Evolutionary conservation across 768 basidiomycete genomes (phyloP).

Genomic region (Phylloporus sp.): DNA sequence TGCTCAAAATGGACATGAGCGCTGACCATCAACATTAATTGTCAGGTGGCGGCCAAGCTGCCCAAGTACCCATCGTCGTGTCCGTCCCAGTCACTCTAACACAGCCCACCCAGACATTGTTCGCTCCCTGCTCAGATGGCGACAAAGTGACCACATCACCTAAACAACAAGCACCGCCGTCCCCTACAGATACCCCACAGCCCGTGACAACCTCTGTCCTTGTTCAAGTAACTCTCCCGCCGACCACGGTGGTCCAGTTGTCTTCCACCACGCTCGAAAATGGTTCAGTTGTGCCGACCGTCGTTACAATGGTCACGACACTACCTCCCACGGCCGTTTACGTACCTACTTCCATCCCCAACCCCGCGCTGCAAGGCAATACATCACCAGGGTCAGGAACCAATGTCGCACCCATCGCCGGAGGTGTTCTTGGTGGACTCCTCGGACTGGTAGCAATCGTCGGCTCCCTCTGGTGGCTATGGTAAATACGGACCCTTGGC

Average conservation of each 20-base stretch:
- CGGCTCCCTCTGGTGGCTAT: conserved; percentile 43
- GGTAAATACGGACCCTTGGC: conserved; percentile 39
- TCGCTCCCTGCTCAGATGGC: conserved; percentile 34
- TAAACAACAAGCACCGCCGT: conserved; percentile 2
- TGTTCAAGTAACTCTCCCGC: conserved; percentile 28
- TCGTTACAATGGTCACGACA: conserved; percentile 36
- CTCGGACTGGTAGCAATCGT: conserved; percentile 45
- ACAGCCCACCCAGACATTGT: conserved; percentile 36
- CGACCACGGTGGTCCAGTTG: conserved; percentile 28
- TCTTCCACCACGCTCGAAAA: conserved; percentile 37
- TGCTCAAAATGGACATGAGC: background rate
- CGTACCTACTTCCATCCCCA: conserved; percentile 13
- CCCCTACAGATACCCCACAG: conserved; percentile 7
- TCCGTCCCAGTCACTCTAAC: conserved; percentile 31
- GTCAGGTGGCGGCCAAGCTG: conserved; percentile 27
- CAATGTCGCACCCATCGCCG: conserved; percentile 45
- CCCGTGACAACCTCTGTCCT: conserved; percentile 25
- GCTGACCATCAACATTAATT: conserved; percentile 17
- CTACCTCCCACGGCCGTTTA: conserved; percentile 30
- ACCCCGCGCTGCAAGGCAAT: conserved; percentile 15
- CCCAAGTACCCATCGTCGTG: conserved; percentile 39
- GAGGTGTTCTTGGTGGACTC: conserved; percentile 52
- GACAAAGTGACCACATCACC: conserved; percentile 12
- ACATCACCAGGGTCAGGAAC: conserved; percentile 19
- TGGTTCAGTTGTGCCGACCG: conserved; percentile 36